A percentile compares a stretch with the other conserved stretches of the same genome.
Evolutionary conservation across 169 alveolate species (phyloP).

Genomic region (Babesia ovis): DNA sequence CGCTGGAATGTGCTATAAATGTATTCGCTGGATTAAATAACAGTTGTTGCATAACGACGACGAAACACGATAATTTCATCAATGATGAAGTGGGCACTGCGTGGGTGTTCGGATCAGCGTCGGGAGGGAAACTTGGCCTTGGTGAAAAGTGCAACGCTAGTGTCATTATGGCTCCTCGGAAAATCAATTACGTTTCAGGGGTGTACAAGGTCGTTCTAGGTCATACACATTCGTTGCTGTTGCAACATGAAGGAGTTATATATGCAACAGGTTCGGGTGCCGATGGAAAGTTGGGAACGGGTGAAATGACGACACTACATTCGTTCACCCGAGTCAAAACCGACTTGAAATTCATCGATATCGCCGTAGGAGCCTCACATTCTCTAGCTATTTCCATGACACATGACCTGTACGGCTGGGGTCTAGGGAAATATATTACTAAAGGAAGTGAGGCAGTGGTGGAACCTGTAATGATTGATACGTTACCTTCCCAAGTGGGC

Average conservation of each 20-base stretch:
- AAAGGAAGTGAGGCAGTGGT: slow-evolving; percentile 32
- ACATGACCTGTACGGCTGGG: slow-evolving; percentile 77
- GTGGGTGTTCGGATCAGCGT: slow-evolving; percentile 87
- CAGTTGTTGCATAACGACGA: slow-evolving; percentile 81
- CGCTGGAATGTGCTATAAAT: slow-evolving; percentile 77
- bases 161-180: slow-evolving; percentile 77
- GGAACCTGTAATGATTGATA: slow-evolving; percentile 49
- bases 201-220: slow-evolving; percentile 78
- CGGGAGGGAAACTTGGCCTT: slow-evolving; percentile 85
- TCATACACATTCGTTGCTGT: slow-evolving; percentile 72
- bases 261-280: slow-evolving; percentile 84
- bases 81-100: slow-evolving; percentile 71
- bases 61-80: slow-evolving; percentile 39
- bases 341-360: slow-evolving; percentile 67
- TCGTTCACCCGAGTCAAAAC: slow-evolving; percentile 60
- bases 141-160: slow-evolving; percentile 76
- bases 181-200: slow-evolving; percentile 67
- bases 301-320: slow-evolving; percentile 44
- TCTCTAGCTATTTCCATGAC: slow-evolving; percentile 70
- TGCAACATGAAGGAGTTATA: slow-evolving; percentile 74
- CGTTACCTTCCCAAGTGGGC: slow-evolving; percentile 51
- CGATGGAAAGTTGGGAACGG: slow-evolving; percentile 77
- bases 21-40: slow-evolving; percentile 84
- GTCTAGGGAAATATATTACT: slow-evolving; percentile 64
- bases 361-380: slow-evolving; percentile 73